Evolutionary conservation across 805 yeast species (phyloP).

Genomic region (Schwanniomyces polymorphus): DNA sequence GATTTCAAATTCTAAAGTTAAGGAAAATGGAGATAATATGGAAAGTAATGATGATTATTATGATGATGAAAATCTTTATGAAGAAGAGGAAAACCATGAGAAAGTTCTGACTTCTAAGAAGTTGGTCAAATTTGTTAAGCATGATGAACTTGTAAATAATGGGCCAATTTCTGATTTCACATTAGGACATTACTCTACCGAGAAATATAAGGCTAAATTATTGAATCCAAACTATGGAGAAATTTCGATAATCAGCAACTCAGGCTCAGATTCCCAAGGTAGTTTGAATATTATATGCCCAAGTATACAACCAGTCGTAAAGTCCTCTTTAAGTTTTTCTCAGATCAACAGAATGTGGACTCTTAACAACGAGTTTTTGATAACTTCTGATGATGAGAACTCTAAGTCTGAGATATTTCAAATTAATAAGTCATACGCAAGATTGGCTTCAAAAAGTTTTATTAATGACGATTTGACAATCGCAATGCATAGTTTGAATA

Average conservation of each 20-base stretch:
- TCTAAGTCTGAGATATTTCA: constrained; percentile 69
- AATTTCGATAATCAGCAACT: constrained; percentile 64
- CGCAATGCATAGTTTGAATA: constrained; percentile 60
- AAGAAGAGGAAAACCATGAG: constrained; percentile 32
- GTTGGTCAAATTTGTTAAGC: constrained; percentile 35
- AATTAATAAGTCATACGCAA: constrained; percentile 59
- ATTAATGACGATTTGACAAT: constrained; percentile 64
- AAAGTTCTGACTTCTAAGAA: constrained; percentile 14
- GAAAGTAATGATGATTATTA: constrained; percentile 30
- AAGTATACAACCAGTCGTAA: constrained; percentile 64
- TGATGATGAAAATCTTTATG: constrained; percentile 47
- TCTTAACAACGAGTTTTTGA: constrained; percentile 56
- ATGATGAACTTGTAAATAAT: constrained; percentile 58
- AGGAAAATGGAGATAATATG: constrained; percentile 4
- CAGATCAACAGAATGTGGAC: constrained; percentile 80
- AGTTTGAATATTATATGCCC: constrained; percentile 64
- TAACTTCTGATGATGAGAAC: constrained; percentile 69
- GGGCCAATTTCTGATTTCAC: constrained; percentile 78
- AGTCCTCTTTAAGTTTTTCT: constrained; percentile 68
- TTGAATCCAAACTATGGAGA: constrained; percentile 69
- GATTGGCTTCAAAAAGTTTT: constrained; percentile 62
- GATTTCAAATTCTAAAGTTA: background rate
- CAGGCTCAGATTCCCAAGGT: constrained; percentile 61
- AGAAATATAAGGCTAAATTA: constrained; percentile 56
- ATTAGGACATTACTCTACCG: constrained; percentile 58